Evolutionary conservation across 345 rosid genomes (phyloP).

Genomic region (Lagerstroemia speciosa): DNA sequence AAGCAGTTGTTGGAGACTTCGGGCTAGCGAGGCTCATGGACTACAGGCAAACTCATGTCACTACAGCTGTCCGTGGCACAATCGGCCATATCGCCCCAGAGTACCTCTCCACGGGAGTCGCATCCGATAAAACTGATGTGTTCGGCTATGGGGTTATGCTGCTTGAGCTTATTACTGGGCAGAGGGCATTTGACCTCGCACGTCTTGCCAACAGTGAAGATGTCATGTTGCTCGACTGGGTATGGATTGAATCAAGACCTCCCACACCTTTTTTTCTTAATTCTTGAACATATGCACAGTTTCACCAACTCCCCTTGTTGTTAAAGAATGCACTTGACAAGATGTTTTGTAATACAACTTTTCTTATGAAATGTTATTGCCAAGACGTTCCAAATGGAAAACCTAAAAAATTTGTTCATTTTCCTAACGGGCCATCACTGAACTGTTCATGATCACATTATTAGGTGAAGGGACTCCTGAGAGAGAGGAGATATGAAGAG

Average conservation of each 20-base stretch:
- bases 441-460: not conserved
- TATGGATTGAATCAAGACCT: not conserved
- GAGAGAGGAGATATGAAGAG: not conserved
- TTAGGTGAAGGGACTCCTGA: not conserved
- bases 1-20: constrained; percentile 5
- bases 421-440: not conserved
- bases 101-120: not conserved
- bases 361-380: too few species aligned
- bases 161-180: not conserved
- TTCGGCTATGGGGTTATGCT: constrained; percentile 5
- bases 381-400: not conserved
- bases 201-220: not conserved
- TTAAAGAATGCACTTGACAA: too few species aligned
- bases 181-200: not conserved
- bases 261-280: not conserved
- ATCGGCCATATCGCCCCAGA: constrained; percentile 1
- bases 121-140: not conserved
- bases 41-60: not conserved
- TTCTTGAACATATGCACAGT: too few species aligned
- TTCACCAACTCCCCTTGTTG: too few species aligned
- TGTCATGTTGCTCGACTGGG: constrained; percentile 1
- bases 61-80: not conserved
- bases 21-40: constrained; percentile 4
- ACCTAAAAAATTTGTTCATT: not conserved
- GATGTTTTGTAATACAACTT: too few species aligned